phyloP scores from a whole-genome alignment of 2,329 filamentous ascomycete genomes.

The Trichophyton rubrum region DNA sequence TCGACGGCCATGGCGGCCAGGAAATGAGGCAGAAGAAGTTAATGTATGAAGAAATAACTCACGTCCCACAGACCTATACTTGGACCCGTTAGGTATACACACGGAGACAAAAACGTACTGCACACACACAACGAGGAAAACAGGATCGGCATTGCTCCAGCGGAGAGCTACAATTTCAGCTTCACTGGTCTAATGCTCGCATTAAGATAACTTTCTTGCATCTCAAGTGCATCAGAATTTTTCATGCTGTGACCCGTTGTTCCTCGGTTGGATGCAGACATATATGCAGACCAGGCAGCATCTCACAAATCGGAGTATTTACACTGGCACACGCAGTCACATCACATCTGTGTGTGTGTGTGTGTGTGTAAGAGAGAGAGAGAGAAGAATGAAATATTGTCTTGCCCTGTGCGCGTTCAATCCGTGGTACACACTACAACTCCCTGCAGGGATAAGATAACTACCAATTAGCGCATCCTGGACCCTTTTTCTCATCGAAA shows the following conservation, averaged over 20 bases:
- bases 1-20: neutral
- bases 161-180: neutral
- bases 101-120: neutral
- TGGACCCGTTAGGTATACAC: neutral
- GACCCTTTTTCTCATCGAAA: neutral
- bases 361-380: neutral
- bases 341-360: neutral
- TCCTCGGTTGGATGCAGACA: neutral
- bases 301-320: neutral
- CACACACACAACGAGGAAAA: neutral
- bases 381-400: neutral
- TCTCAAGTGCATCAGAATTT: neutral
- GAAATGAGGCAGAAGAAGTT: neutral
- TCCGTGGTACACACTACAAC: neutral
- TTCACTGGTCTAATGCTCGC: neutral
- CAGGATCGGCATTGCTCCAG: neutral
- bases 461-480: neutral
- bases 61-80: neutral
- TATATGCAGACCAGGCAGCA: neutral
- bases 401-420: neutral
- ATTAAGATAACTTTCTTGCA: too few relatives aligned
- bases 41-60: neutral
- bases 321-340: neutral
- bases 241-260: neutral
- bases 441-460: neutral